Evolutionary conservation across 805 yeast species (phyloP), one percentile per base, ranked within the genome.

Genomic region (Saturnispora ahearnii): DNA sequence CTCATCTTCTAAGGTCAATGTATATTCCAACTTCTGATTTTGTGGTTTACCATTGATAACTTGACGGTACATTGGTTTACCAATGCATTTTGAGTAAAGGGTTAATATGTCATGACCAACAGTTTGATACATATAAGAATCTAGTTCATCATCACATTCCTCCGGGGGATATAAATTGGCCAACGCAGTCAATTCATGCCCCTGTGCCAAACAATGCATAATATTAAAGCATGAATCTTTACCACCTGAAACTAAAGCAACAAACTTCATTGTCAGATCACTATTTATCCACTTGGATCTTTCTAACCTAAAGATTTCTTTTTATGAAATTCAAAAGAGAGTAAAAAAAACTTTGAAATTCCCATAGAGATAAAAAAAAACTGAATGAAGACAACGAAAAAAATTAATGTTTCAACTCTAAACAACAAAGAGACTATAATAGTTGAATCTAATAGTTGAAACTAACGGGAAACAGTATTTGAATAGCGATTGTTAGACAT

Each of bases 51-150:
- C 93, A 0, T 56, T 58, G 32, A 91, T 87, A 12, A 73, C 71
- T 5, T 76, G 78, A 46, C 96, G 68, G 59, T 82, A 88, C 62
- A 93, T 67, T 0, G 99, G 98, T 1, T 85, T 79, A 7, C 80
- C 90, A 40, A 86, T 68, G 59, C 96, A 86, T 52, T 81, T 73
- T 3, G 76, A 69, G 60, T 90, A 87, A 48, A 70, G 65, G 0
- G 77, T 73, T 2, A 93, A 72, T 3, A 85, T 78, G 54, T 84
- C 87, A 64, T 86, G 93, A 0, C 99, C 99, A 7, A 93, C 98
- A 0, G 99, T 93, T 66, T 93, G 99, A 65, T 87, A 93, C 99
- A 93, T 93, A 62, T 84, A 91, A 48, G 96, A 87, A 63, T 93
- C 97, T 48, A 93, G 68, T 64, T 93, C 99, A 48, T 66, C 69